Evolutionary conservation across 1,139 yeast species (phyloP), one percentile per base, ranked within the genome.

Genomic region (Casaregolazyma suthepensis): DNA sequence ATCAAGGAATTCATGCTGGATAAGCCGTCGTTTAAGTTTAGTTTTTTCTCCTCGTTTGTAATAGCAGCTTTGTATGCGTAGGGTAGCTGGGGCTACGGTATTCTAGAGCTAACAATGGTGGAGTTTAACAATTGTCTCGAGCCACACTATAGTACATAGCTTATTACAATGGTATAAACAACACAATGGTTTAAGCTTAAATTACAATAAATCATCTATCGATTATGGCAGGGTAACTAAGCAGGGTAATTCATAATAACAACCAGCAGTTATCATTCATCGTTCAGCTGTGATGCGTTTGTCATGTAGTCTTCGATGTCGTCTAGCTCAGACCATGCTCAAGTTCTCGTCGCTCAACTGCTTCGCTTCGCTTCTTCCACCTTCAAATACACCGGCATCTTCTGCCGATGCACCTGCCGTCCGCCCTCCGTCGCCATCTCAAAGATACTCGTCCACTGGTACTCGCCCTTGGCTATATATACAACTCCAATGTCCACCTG

Each of bases 371-470:
- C 51, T 55, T 61, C 5, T 51, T n/a, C 52, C 18, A 71, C 74
- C 38, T 63, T 66, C 12, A 72, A 62, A 50, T 65, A 66, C 45
- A 72, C 54, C 31, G 75, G 74, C 18, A 60, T 65, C 43, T 72
- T 60, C 52, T 71, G 71, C 10, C 66, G 62, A 50, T 68, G 67
- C 49, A 70, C 71, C 15, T 61, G 45, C 15, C 48, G n/a, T 26
- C 49, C 52, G 4, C 46, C 46, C 5, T 45, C 43, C 4, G 31
- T n/a, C 6, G 54, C 48, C 10, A 59, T 77, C 57, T 87, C 95
- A 58, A 87, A 74, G 1, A 86, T 69, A 0, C 82, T 78, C 0
- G 90, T 87, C 89, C 95, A 86, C 66, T 85, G 91, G 64, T 82
- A 87, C 53, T 82, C 85, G 1, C 96, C 96, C 45, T 77, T 75